A percentile compares a stretch with the other conserved stretches of the same genome.
Conservation (phyloP, 257 asterid species). For the Anisodus tanguticus region DNA sequence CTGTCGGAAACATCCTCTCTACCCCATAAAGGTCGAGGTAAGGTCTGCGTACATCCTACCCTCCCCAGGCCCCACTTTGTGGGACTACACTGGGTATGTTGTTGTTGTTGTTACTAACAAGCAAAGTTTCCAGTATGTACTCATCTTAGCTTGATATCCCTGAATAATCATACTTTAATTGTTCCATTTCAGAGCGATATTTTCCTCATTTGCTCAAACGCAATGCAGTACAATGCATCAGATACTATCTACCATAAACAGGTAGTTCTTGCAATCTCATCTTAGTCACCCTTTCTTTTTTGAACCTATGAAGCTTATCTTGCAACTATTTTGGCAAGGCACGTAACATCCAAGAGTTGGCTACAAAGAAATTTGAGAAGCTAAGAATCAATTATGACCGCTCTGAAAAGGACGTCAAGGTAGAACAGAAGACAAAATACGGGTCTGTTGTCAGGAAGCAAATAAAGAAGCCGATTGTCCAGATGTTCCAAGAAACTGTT, state of each 20-base stretch:
- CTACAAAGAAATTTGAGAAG: slow-evolving; percentile 74
- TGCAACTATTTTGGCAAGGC: slow-evolving; percentile 59
- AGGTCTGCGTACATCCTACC: no score
- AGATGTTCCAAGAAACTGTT: slow-evolving; percentile 63
- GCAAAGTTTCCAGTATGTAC: not conserved
- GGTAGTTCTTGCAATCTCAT: slow-evolving; percentile 46
- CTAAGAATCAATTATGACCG: slow-evolving; percentile 53
- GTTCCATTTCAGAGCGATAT: slow-evolving; percentile 74
- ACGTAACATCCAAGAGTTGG: slow-evolving; percentile 85
- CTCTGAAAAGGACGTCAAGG: slow-evolving; percentile 61
- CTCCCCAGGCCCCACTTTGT: no score
- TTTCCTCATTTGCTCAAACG: slow-evolving; percentile 85
- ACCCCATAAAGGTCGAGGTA: no score
- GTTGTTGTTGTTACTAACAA: not conserved
- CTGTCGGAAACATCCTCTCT: no score
- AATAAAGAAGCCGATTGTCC: slow-evolving; percentile 54
- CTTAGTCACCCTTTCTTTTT: not conserved
- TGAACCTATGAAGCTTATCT: slow-evolving; percentile 1
- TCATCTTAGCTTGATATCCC: not conserved
- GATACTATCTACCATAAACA: slow-evolving; percentile 90
- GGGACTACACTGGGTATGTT: no score
- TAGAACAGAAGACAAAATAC: slow-evolving; percentile 60
- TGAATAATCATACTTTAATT: slow-evolving; percentile 9
- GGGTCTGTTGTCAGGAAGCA: slow-evolving; percentile 62
- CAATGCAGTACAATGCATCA: slow-evolving; percentile 94